Evolutionary conservation across 352 stramenopile genomes (phyloP), one percentile per base, ranked within the genome.

Genomic region (Phytopythium boreale): DNA sequence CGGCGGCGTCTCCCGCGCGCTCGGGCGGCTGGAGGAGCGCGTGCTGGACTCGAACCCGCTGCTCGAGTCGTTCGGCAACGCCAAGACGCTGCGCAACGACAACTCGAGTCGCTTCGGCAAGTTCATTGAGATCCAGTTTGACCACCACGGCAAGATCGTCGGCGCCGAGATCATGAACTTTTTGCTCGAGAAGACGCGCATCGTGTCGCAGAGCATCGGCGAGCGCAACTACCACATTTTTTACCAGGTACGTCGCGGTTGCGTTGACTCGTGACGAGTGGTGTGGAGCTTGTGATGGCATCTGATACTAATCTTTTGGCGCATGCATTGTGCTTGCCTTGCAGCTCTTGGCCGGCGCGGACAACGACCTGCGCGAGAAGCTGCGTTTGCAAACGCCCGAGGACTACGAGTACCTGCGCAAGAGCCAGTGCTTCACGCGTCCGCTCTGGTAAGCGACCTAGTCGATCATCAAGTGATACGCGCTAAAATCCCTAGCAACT

Each of bases 141-240:
- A 96, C 65, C 85, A 95, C 63, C 87, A 96, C 51, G 91, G 90
- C 52, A 96, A 93, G 66, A 98, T 97, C 63, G 85, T 96, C 2
- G 87, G 89, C 24, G 87, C 86, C 20, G 84, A 95, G 71, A 97
- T 97, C 64, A 88, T 96, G 63, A 95, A 96, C 70, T 97, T 96
- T 55, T 59, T 97, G 37, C 70, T 97, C 20, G 90, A 97, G 71
- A 97, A 97, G 73, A 97, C 88, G 58, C 82, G 90, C 39, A 95
- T 97, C 56, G 83, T 95, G 26, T 94, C 85, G 46, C 90, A 96
- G 61, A 95, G 82, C 71, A 49, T 92, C 1, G 95, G 95, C 0
- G 96, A 99, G 64, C 80, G 96, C 26, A 99, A 98, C 73, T 99
- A 98, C 77, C 96, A 99, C 70, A 96, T 99, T 50, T 99, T 99